Evolutionary conservation across 179 eudicot species (phyloP).

Genomic region (Nepenthes alata): DNA sequence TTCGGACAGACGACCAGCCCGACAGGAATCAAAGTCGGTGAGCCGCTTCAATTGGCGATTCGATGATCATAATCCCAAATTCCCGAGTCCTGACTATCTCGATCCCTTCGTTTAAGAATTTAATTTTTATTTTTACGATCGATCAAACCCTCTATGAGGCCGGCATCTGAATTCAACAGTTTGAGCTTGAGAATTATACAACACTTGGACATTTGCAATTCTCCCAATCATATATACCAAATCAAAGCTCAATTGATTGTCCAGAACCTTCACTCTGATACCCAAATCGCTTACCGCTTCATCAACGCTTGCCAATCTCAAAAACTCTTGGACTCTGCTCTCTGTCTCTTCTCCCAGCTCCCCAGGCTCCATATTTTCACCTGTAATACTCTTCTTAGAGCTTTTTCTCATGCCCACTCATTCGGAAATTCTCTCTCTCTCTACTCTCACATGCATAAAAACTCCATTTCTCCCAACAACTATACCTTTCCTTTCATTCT

Average conservation of each 20-base stretch:
- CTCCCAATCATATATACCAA: conserved; percentile 26
- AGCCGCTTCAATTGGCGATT: too few species aligned
- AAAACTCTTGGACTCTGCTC: conserved; percentile 18
- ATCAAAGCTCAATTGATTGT: conserved; percentile 32
- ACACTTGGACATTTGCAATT: conserved; percentile 14
- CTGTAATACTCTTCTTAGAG: conserved; percentile 33
- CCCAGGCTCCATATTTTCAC: conserved; percentile 25
- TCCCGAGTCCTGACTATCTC: too few species aligned
- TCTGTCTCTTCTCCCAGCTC: conserved; percentile 18
- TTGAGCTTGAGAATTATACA: conserved; percentile 13
- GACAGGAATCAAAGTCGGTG: too few species aligned
- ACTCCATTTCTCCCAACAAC: conserved; percentile 15
- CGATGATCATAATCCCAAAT: too few species aligned
- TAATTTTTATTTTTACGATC: too few species aligned
- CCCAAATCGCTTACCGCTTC: conserved; percentile 27
- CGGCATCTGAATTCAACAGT: conserved; percentile 2
- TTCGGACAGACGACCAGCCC: too few species aligned
- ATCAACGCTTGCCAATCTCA: conserved; percentile 31
- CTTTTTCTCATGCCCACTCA: conserved; percentile 20
- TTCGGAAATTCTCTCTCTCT: conserved; percentile 17
- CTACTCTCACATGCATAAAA: conserved; percentile 25
- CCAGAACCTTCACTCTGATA: conserved; percentile 27
- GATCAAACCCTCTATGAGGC: conserved; percentile 2
- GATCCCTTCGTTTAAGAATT: too few species aligned
- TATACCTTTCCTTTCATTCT: conserved; percentile 39